Base-by-base conservation (phyloP, 176 grass and related monocot species). In the Pharus latifolius region DNA sequence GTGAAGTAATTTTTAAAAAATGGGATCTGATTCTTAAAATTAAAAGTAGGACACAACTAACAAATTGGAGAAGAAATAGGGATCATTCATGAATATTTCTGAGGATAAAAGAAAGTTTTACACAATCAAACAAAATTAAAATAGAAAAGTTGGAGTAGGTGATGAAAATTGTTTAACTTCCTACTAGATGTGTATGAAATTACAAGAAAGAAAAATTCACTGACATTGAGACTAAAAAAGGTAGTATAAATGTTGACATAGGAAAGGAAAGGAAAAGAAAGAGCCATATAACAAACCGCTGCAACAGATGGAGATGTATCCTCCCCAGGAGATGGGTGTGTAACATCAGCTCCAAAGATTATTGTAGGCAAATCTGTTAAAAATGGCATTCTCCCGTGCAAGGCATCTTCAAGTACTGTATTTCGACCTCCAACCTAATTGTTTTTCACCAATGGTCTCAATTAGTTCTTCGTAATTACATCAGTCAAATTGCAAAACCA, bases 341-440 rank as follows among this genome's bases (percentile, higher is more conserved):
- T 95, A 45, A 95, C 91, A 81, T 95, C 87, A 63, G 87, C 87
- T 49, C 91, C 91, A 42, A 90, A 95, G 56, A 90, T 80, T 11
- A 95, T 90, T 2, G 83, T 90, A 3, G 87, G 91, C 10, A 38
- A 35, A 38, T 95, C 91, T 19, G 83, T 90, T 17, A 95, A 6
- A 53, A 81, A 65, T 30, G 70, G 87, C 51, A 87, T 90, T 37
- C 72, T 82, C 49, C 20, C 34, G 42, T 56, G 12, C 27, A 90
- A 51, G 25, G 91, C 87, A 80, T 77, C 84, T 69, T 90, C 77
- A 25, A 96, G 87, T 14, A 87, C 63, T 1, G 80, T 82, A 74
- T 96, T 96, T 10, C 73, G 73, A 19, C 91, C 91, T 16, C 91
- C 91, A 54, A 84, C 77, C 87, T 90, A 69, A 30, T 17, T 27